These are phyloP conservation scores for Gossypium longicalyx DNA, from an alignment of 345 rosid species.

Conservation along the genomic window DNA sequence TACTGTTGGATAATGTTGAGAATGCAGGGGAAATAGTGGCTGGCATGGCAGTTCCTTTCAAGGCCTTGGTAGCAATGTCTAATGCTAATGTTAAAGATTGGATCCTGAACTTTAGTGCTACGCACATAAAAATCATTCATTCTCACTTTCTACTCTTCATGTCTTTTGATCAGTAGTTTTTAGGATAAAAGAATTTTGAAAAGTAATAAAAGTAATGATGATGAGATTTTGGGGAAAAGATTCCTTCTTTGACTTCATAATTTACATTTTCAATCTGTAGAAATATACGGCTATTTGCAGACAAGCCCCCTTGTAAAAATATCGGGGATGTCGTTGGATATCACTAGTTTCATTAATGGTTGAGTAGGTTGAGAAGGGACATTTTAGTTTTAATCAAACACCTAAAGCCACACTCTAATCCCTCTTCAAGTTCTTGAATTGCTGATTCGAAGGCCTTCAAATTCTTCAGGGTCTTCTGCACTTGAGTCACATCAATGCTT, in stretches of 20 bases:
- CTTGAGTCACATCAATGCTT: not conserved
- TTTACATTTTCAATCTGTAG: not conserved
- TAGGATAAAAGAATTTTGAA: not conserved
- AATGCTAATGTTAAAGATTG: no score
- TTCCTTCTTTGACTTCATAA: not conserved
- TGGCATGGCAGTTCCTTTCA: not conserved
- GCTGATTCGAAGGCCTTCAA: constrained; percentile 14
- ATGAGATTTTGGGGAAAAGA: not conserved
- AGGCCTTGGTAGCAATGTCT: not conserved
- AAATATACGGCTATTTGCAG: not conserved
- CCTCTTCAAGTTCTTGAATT: constrained; percentile 21
- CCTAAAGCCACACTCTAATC: constrained; percentile 21
- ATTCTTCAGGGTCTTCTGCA: not conserved
- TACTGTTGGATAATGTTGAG: not conserved
- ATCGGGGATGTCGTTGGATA: not conserved
- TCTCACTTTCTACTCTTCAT: not conserved
- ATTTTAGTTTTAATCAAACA: constrained; percentile 20
- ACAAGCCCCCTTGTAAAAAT: constrained; percentile 3
- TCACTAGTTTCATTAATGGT: not conserved
- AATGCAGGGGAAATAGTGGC: not conserved
- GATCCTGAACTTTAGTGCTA: not conserved
- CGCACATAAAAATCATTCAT: no score
- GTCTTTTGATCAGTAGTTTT: not conserved
- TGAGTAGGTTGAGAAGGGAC: constrained; percentile 22
- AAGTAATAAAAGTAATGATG: not conserved